Conservation (phyloP, 352 stramenopile species). For the Hyaloperonospora brassicae region DNA sequence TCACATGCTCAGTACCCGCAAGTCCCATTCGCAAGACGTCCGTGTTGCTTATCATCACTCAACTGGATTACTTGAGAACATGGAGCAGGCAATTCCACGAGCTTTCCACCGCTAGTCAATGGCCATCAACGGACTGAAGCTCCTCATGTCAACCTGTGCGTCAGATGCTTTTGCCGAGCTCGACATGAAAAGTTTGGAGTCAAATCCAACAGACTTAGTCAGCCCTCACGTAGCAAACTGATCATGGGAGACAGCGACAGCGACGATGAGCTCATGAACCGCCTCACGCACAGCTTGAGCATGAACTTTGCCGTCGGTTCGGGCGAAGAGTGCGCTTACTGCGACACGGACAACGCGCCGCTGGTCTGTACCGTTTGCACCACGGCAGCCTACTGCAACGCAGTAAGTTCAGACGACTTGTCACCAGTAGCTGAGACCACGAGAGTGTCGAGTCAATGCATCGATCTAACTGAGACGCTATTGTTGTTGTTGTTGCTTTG, state of each 20-base stretch:
- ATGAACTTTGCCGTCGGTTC: constrained; percentile 21
- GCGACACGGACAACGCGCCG: constrained; percentile 40
- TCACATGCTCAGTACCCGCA: too few relatives aligned
- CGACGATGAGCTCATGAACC: constrained; percentile 82
- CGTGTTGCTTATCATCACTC: too few relatives aligned
- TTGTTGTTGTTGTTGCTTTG: background rate
- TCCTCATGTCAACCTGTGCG: too few relatives aligned
- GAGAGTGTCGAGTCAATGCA: background rate
- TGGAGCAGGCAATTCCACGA: too few relatives aligned
- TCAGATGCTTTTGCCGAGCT: background rate
- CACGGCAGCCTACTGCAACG: constrained; percentile 61
- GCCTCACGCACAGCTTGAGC: constrained; percentile 38
- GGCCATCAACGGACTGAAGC: background rate
- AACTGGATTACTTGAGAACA: too few relatives aligned
- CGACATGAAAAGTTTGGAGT: constrained; percentile 12
- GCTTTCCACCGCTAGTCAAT: background rate
- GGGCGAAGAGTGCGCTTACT: constrained; percentile 71
- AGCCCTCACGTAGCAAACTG: constrained; percentile 9
- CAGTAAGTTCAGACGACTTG: constrained; percentile 28
- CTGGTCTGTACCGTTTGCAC: constrained; percentile 62
- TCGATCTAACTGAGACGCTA: too few relatives aligned
- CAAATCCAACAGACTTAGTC: constrained; percentile 1
- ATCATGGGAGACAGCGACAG: constrained; percentile 74
- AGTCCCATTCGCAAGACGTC: too few relatives aligned
- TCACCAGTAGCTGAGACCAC: background rate